Evolutionary conservation across 2,329 filamentous ascomycete species (phyloP).

Genomic region (Didymella keratinophila): DNA sequence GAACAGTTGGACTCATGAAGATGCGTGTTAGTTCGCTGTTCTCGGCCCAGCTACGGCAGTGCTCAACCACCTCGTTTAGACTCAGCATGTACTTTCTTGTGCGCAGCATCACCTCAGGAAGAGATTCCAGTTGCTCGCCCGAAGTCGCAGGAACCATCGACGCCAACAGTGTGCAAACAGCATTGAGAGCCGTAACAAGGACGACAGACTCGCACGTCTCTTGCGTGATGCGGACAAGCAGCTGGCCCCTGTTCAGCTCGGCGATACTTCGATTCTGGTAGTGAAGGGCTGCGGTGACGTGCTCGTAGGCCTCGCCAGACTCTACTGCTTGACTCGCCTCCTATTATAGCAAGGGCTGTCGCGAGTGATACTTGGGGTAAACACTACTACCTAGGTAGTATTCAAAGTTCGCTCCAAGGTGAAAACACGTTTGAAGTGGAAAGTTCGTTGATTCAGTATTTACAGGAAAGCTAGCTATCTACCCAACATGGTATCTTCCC

Average conservation of each 20-base stretch:
- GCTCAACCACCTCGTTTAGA: neutral
- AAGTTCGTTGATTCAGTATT: constrained; percentile 7
- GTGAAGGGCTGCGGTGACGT: neutral
- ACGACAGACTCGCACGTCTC: neutral
- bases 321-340: neutral
- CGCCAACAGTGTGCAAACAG: neutral
- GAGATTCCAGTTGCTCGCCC: neutral
- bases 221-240: neutral
- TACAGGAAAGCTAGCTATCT: constrained; percentile 18
- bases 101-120: neutral
- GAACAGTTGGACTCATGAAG: neutral
- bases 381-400: no score
- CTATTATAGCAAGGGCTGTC: neutral
- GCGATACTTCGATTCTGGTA: neutral
- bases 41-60: neutral
- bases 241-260: neutral
- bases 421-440: neutral
- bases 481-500: constrained; percentile 8
- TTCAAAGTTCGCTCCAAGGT: no score
- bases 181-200: neutral
- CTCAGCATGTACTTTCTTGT: neutral
- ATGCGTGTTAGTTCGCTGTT: neutral
- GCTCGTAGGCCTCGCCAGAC: neutral
- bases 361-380: no score
- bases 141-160: neutral